These are phyloP conservation scores for Blastomyces emzantsi DNA, from an alignment of 2,329 filamentous ascomycete species.

Conservation along the genomic window DNA sequence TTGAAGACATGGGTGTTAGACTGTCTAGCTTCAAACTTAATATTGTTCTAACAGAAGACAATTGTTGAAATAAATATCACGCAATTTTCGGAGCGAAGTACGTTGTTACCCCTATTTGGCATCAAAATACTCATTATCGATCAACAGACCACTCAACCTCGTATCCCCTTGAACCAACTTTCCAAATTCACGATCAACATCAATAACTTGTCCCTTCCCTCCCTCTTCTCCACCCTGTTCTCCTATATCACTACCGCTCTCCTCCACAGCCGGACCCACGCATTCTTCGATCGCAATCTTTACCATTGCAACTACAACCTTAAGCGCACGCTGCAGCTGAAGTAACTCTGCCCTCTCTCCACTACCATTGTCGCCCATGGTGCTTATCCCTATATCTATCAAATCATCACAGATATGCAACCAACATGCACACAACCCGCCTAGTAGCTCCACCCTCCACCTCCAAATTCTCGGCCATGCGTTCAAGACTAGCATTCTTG, in stretches of 20 bases:
- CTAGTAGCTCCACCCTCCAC: conserved; percentile 57
- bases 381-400: conserved; percentile 8
- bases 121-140: conserved; percentile 7
- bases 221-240: conserved; percentile 17
- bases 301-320: conserved; percentile 23
- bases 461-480: conserved; percentile 60
- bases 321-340: conserved; percentile 23
- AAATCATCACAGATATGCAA: conserved; percentile 42
- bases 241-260: conserved; percentile 7
- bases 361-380: background rate
- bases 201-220: conserved; percentile 20
- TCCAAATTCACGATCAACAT: conserved; percentile 28
- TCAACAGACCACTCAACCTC: conserved; percentile 24
- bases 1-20: background rate
- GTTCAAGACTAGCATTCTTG: conserved; percentile 51
- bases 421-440: conserved; percentile 55
- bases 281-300: conserved; percentile 21
- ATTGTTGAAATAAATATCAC: background rate
- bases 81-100: background rate
- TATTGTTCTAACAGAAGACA: background rate
- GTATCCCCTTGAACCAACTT: conserved; percentile 31
- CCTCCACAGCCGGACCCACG: background rate
- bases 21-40: background rate
- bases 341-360: conserved; percentile 13
- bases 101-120: background rate